phyloP scores from a whole-genome alignment of 2,329 filamentous ascomycete genomes.

The Aspergillus sp. region DNA sequence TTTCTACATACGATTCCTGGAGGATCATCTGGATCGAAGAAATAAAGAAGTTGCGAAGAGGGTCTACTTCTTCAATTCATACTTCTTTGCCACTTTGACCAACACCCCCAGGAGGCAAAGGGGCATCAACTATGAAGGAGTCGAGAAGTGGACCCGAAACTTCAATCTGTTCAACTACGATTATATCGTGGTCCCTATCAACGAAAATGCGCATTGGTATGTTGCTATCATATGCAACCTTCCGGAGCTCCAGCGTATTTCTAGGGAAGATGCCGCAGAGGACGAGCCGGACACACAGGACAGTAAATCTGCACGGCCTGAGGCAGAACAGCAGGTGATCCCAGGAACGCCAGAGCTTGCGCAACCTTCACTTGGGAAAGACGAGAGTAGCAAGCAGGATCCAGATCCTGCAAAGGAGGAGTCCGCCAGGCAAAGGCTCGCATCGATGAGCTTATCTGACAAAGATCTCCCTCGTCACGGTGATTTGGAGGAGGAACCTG shows the following conservation, averaged over 20 bases:
- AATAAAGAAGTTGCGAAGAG: slow-evolving; percentile 59
- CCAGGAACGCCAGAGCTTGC: slow-evolving; percentile 26
- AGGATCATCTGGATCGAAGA: slow-evolving; percentile 57
- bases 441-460: slow-evolving; percentile 30
- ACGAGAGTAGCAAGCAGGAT: neutral
- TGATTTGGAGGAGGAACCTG: slow-evolving; percentile 5
- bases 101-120: slow-evolving; percentile 53
- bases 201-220: slow-evolving; percentile 88
- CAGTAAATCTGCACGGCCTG: slow-evolving; percentile 12
- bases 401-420: slow-evolving; percentile 22
- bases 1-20: slow-evolving; percentile 78
- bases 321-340: slow-evolving; percentile 25
- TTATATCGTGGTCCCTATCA: slow-evolving; percentile 89
- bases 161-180: slow-evolving; percentile 82
- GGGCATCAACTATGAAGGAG: slow-evolving; percentile 77
- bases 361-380: neutral
- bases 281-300: slow-evolving; percentile 4
- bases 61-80: slow-evolving; percentile 89
- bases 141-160: slow-evolving; percentile 83
- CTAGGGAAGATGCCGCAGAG: neutral
- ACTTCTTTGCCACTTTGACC: slow-evolving; percentile 79
- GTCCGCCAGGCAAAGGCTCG: slow-evolving; percentile 23
- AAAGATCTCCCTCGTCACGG: slow-evolving; percentile 3
- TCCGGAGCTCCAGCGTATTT: slow-evolving; percentile 53
- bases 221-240: slow-evolving; percentile 93